Percentiles rank a stretch among this genome's conserved stretches.
phyloP scores from a whole-genome alignment of 768 basidiomycete genomes.

The Kwoniella dejecticola region DNA sequence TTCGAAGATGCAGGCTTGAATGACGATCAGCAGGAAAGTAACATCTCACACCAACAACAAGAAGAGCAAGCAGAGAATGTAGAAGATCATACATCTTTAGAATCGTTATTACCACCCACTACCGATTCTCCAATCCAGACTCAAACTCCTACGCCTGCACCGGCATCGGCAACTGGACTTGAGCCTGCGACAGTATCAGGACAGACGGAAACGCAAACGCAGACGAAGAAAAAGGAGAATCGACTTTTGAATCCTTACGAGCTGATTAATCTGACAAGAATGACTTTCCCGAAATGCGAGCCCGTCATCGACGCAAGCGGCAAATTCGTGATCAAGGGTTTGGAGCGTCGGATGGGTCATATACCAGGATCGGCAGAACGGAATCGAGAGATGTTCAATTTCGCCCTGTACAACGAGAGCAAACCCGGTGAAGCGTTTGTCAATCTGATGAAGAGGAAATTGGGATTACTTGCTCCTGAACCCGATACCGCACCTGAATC shows the following conservation, averaged over 20 bases:
- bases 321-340: slow-evolving; percentile 41
- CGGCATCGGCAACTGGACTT: background rate
- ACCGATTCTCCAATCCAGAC: background rate
- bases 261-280: slow-evolving; percentile 40
- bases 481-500: too few relatives aligned
- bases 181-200: background rate
- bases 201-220: too few relatives aligned
- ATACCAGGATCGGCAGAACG: slow-evolving; percentile 25
- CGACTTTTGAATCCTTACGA: slow-evolving; percentile 48
- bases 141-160: background rate
- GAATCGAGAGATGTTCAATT: slow-evolving; percentile 46
- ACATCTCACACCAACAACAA: background rate
- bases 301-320: slow-evolving; percentile 39
- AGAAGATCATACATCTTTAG: slow-evolving; percentile 5
- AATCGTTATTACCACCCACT: slow-evolving; percentile 3
- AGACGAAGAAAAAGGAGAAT: slow-evolving; percentile 21
- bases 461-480: slow-evolving; percentile 11
- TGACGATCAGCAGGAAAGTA: background rate
- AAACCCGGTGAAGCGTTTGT: slow-evolving; percentile 16
- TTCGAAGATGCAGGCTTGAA: too few relatives aligned
- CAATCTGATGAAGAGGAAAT: slow-evolving; percentile 19
- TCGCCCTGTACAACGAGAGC: slow-evolving; percentile 25
- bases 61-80: background rate
- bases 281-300: slow-evolving; percentile 46
- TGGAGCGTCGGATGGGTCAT: slow-evolving; percentile 38